A percentile compares a stretch with the other conserved stretches of the same genome.
Evolutionary conservation across 225 moss, liverwort and hornwort species (phyloP).

Genomic region (Ulota crispa): DNA sequence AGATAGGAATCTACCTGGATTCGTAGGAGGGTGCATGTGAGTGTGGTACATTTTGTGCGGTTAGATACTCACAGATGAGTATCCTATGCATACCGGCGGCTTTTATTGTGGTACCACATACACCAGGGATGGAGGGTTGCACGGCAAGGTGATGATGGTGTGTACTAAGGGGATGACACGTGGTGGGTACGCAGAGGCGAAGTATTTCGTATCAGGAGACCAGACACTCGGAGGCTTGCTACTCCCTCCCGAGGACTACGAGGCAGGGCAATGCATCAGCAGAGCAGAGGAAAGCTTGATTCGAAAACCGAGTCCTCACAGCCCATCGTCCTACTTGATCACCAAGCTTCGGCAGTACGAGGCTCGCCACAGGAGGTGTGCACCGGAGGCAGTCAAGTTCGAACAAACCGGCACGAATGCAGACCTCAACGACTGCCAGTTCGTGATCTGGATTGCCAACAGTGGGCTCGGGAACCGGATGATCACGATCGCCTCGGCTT

Average conservation of each 20-base stretch:
- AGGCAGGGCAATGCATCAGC: conserved; percentile 38
- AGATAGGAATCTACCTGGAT: background rate
- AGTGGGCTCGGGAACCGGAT: conserved; percentile 86
- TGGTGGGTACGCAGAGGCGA: conserved; percentile 32
- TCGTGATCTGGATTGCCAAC: conserved; percentile 55
- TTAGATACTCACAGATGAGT: conserved; percentile 7
- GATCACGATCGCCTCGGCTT: conserved; percentile 65
- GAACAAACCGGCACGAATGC: conserved; percentile 36
- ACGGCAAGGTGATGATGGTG: background rate
- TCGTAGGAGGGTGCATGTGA: background rate
- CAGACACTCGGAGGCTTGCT: conserved; percentile 45
- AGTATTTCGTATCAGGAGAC: conserved; percentile 17
- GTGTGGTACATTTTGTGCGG: background rate
- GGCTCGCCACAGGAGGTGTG: conserved; percentile 34
- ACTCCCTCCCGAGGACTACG: conserved; percentile 17
- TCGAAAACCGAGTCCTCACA: conserved; percentile 34
- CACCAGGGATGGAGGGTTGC: background rate
- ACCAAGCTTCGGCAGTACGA: conserved; percentile 51
- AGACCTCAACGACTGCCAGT: conserved; percentile 38
- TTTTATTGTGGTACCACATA: conserved; percentile 2
- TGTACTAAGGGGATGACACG: background rate
- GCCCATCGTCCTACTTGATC: conserved; percentile 37
- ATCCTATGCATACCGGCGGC: conserved; percentile 9
- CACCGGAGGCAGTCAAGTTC: conserved; percentile 28
- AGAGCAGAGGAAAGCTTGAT: conserved; percentile 39